Base-by-base conservation (phyloP, 768 basidiomycete species). In the Multifurca ochricompacta region DNA sequence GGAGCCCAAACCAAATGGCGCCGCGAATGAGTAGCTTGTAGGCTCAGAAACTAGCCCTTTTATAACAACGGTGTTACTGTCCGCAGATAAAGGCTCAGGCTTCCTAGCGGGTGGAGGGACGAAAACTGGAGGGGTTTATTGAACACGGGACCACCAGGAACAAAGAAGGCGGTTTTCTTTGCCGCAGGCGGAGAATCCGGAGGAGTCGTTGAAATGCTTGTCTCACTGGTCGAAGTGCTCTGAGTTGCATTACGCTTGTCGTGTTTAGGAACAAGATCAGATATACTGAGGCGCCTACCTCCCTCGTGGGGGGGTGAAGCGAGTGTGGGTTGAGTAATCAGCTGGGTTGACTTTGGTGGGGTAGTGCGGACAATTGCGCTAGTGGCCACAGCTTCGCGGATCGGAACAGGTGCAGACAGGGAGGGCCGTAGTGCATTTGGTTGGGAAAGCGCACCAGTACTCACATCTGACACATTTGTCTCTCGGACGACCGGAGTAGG, bases 91-190 rank as follows among this genome's bases (percentile, higher is more conserved):
- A 44, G 53, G 61, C 52, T 58, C 60, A 48, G 56, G 53, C 48
- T 61, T 62, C 25, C 51, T 54, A 0, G 68, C 61, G 25, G 79
- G 77, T 41, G 81, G 75, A 16, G 77, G 72, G 41, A 78, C 77
- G 11, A 81, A 64, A 6, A 64, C 68, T 25, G 65, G 63, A 27
- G 69, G 66, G 71, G 76, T 62, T 81, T 84, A 61, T 78, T 80
- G 70, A 87, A 85, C 4, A 84, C 80, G 3, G 77, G 76, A 13
- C 68, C 74, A 14, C 70, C 56, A 10, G 72, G 72, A 28, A 68
- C 63, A 34, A 68, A 63, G 59, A 72, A 69, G 11, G 56, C 40
- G 7, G 51, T 27, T 46, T 42, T 54, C 31, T 35, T 46, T 31
- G 37, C 40, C 14, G 13, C 41, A 35, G 48, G 56, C 54, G 36